Percentiles rank a stretch among this genome's conserved stretches.
These are phyloP conservation scores for Ophiostoma himal-ulmi DNA, from an alignment of 2,329 filamentous ascomycete genomes.

Conservation along the genomic window DNA sequence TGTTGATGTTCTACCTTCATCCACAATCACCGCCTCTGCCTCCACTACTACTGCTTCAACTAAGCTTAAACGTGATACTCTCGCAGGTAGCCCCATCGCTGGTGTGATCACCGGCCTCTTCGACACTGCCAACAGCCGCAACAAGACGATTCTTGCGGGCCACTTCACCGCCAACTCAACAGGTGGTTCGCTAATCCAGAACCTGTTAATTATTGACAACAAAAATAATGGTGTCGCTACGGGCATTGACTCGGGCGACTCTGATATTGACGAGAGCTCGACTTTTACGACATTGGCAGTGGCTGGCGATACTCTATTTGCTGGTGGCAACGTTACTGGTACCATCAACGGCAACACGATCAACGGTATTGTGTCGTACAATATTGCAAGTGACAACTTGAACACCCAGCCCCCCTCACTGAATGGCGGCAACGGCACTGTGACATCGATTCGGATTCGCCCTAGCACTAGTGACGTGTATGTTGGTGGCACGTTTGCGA, in stretches of 20 bases:
- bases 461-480: constrained; percentile 70
- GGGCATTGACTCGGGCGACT: constrained; percentile 59
- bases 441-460: constrained; percentile 69
- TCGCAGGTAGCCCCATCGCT: constrained; percentile 40
- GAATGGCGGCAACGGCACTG: constrained; percentile 61
- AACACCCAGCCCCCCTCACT: constrained; percentile 69
- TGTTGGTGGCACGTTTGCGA: constrained; percentile 78
- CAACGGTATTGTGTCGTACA: constrained; percentile 72
- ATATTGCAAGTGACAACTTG: constrained; percentile 61
- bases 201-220: constrained; percentile 76
- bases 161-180: constrained; percentile 69
- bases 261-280: constrained; percentile 63
- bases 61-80: constrained; percentile 43
- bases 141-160: constrained; percentile 82
- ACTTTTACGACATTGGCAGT: constrained; percentile 68
- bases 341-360: constrained; percentile 57
- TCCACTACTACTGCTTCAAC: constrained; percentile 34
- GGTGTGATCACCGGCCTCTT: constrained; percentile 77
- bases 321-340: constrained; percentile 74
- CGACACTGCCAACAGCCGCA: constrained; percentile 58
- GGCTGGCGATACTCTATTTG: constrained; percentile 64
- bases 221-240: constrained; percentile 59
- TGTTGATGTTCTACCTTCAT: constrained; percentile 47
- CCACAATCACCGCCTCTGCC: constrained; percentile 25
- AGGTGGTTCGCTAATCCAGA: constrained; percentile 67